Conservation (phyloP, 495 filamentous ascomycete species). For the Hyaloscypha hepaticicola region DNA sequence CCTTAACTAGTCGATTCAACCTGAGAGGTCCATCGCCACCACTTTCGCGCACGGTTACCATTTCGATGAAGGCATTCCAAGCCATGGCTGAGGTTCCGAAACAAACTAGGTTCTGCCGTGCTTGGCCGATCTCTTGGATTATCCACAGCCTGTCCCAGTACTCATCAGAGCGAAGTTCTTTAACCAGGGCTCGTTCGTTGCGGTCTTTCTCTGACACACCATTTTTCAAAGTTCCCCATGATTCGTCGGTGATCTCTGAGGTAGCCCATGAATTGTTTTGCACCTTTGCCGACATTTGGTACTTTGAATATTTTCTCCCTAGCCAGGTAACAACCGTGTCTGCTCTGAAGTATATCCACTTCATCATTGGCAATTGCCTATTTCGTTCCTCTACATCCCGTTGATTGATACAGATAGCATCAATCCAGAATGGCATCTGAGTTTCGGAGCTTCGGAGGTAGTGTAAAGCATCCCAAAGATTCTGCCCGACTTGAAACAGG, state of each 20-base stretch:
- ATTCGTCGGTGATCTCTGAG: too few relatives aligned
- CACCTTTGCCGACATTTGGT: too few relatives aligned
- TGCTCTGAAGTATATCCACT: not conserved
- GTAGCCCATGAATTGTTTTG: too few relatives aligned
- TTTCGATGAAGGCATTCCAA: constrained; percentile 11
- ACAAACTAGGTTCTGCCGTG: constrained; percentile 1
- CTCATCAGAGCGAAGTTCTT: not conserved
- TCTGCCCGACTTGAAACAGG: not conserved
- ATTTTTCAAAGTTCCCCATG: too few relatives aligned
- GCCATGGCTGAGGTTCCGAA: constrained; percentile 1
- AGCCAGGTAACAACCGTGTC: not conserved
- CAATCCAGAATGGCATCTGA: not conserved
- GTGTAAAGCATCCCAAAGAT: not conserved
- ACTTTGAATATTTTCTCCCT: not conserved
- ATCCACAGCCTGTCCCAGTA: constrained; percentile 21
- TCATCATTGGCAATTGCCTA: not conserved
- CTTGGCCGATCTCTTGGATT: not conserved
- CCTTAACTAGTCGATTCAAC: not conserved
- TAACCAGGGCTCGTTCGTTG: constrained; percentile 7
- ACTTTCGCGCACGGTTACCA: not conserved
- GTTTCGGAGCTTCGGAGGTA: too few relatives aligned
- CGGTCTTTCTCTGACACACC: not conserved
- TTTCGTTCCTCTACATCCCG: not conserved
- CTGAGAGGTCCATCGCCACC: constrained; percentile 4
- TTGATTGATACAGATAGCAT: not conserved